These are phyloP conservation scores for Fusarium bactridioides DNA, from an alignment of 2,329 filamentous ascomycete genomes.

Conservation along the genomic window DNA sequence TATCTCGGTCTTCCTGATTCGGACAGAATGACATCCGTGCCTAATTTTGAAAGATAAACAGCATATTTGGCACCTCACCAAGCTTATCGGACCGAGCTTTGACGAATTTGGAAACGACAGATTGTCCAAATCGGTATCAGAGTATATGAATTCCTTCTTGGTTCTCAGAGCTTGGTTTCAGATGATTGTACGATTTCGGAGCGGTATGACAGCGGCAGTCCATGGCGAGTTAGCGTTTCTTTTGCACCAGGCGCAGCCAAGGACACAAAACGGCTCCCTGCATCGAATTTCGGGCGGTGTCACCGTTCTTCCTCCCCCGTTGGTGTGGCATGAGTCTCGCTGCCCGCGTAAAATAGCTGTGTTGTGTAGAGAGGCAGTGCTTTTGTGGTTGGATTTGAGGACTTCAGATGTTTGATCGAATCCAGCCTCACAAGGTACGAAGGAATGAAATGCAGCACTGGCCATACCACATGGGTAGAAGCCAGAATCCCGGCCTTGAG, in stretches of 20 bases:
- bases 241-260: constrained; percentile 33
- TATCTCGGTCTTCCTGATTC: neutral
- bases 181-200: constrained; percentile 41
- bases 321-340: constrained; percentile 28
- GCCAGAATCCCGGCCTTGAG: neutral
- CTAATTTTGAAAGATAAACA: constrained; percentile 14
- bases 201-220: constrained; percentile 40
- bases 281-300: constrained; percentile 39
- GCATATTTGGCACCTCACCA: constrained; percentile 25
- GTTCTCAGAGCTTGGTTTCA: constrained; percentile 40
- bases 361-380: neutral
- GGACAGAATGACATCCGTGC: constrained; percentile 12
- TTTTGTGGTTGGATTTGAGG: neutral
- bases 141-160: constrained; percentile 4
- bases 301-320: constrained; percentile 32
- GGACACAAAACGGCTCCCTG: constrained; percentile 39
- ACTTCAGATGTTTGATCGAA: neutral
- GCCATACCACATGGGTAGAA: neutral
- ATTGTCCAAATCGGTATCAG: constrained; percentile 17
- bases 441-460: neutral
- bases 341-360: constrained; percentile 20
- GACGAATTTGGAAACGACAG: constrained; percentile 27
- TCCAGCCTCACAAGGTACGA: neutral
- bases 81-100: constrained; percentile 38
- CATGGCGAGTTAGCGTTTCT: constrained; percentile 40